These are phyloP conservation scores for Keithomyces neogunnii DNA, from an alignment of 2,329 filamentous ascomycete genomes.

Conservation along the genomic window DNA sequence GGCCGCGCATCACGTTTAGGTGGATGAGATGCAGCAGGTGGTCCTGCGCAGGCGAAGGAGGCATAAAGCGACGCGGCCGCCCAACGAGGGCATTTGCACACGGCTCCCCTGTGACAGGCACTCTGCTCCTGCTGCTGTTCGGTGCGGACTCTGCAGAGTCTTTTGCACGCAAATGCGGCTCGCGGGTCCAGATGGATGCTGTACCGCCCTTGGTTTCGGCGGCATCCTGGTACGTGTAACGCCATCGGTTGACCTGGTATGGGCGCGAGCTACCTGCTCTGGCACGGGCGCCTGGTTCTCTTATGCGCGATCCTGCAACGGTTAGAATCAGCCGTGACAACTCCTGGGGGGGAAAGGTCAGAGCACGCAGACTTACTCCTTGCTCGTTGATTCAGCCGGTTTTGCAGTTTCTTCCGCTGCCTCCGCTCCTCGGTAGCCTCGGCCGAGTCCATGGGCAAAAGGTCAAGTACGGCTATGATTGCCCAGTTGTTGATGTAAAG, in stretches of 20 bases:
- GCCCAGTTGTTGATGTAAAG: too few relatives aligned
- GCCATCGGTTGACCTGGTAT: conserved; percentile 9
- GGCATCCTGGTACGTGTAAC: neutral
- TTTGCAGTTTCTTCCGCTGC: conserved; percentile 9
- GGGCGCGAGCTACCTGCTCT: neutral
- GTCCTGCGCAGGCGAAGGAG: neutral
- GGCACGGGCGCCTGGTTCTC: neutral
- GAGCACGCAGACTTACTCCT: conserved; percentile 5
- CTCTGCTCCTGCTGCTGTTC: too few relatives aligned
- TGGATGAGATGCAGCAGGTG: conserved; percentile 8
- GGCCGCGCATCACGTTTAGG: conserved; percentile 4
- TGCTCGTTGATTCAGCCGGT: conserved; percentile 9
- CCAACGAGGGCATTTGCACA: neutral
- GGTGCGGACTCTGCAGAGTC: too few relatives aligned
- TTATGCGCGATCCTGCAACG: conserved; percentile 3
- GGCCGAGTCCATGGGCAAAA: too few relatives aligned
- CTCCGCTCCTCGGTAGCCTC: conserved; percentile 4
- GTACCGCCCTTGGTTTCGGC: too few relatives aligned
- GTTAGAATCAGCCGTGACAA: too few relatives aligned
- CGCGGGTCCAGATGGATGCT: too few relatives aligned
- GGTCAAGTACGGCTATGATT: too few relatives aligned
- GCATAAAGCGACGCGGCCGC: neutral
- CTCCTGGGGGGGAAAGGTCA: neutral
- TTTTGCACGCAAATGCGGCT: too few relatives aligned
- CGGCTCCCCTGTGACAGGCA: too few relatives aligned